A percentile compares a stretch with the other conserved stretches of the same genome.
These are phyloP conservation scores for Paramecium primaurelia DNA, from an alignment of 73 alveolate species.

Conservation along the genomic window DNA sequence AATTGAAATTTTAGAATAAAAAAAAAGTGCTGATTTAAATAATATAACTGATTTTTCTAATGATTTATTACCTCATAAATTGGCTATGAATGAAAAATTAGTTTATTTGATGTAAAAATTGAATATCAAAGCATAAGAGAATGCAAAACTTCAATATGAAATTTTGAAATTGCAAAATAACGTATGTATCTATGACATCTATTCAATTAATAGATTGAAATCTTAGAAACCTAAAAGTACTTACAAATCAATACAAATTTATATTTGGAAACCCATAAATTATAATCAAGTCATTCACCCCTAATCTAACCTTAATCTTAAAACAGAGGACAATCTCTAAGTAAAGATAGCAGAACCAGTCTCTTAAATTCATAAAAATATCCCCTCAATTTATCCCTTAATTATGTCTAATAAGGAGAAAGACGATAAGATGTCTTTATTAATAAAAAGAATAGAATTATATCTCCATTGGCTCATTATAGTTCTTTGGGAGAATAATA, in stretches of 20 bases:
- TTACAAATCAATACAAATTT: background rate
- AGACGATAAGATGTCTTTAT: background rate
- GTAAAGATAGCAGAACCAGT: background rate
- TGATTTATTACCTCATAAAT: background rate
- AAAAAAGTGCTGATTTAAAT: background rate
- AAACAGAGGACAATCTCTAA: background rate
- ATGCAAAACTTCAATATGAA: conserved; percentile 32
- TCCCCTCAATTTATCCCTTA: background rate
- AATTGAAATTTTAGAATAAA: background rate
- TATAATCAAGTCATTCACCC: background rate
- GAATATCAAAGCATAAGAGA: background rate
- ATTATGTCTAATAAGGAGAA: background rate
- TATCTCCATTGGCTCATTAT: conserved; percentile 22
- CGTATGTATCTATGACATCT: background rate
- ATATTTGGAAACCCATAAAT: background rate
- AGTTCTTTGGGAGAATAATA: background rate
- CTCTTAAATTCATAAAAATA: background rate
- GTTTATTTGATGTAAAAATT: background rate
- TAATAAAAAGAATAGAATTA: background rate
- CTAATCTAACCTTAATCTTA: background rate
- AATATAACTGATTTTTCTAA: background rate
- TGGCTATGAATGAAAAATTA: background rate
- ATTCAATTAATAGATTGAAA: background rate
- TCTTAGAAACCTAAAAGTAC: background rate
- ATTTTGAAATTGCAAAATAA: background rate